Conservation (phyloP, 768 basidiomycete species). For the Rossbeevera mucosa region DNA sequence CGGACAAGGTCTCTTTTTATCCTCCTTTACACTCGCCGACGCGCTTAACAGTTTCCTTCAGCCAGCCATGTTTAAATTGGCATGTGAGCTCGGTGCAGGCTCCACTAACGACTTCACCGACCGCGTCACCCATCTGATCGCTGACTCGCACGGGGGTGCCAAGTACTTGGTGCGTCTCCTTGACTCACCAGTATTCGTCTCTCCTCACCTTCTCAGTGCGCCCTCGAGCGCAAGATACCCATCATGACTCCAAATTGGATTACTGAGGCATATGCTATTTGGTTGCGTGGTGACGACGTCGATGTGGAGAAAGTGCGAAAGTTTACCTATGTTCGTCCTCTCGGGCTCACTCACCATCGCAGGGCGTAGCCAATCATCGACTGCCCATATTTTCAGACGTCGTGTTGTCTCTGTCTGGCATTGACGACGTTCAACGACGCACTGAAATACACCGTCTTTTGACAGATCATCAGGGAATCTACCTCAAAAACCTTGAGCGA, state of each 20-base stretch:
- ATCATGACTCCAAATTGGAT: constrained; percentile 82
- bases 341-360: not conserved
- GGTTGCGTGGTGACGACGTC: constrained; percentile 79
- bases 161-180: constrained; percentile 66
- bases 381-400: constrained; percentile 73
- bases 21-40: constrained; percentile 6
- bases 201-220: constrained; percentile 51
- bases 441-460: constrained; percentile 62
- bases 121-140: constrained; percentile 83
- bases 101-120: constrained; percentile 73
- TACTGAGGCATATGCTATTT: constrained; percentile 59
- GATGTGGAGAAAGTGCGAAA: constrained; percentile 54
- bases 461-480: constrained; percentile 57
- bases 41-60: constrained; percentile 24
- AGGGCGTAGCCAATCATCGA: constrained; percentile 59
- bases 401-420: constrained; percentile 69
- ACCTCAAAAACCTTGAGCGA: constrained; percentile 71
- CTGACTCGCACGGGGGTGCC: constrained; percentile 70
- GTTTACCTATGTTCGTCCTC: not conserved
- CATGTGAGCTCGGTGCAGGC: constrained; percentile 74
- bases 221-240: constrained; percentile 73
- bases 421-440: constrained; percentile 57
- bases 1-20: constrained; percentile 57
- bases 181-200: not conserved
- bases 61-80: constrained; percentile 71